phyloP scores from a whole-genome alignment of 2,329 filamentous ascomycete genomes.

The Neophaeococcomyces mojaviensis region DNA sequence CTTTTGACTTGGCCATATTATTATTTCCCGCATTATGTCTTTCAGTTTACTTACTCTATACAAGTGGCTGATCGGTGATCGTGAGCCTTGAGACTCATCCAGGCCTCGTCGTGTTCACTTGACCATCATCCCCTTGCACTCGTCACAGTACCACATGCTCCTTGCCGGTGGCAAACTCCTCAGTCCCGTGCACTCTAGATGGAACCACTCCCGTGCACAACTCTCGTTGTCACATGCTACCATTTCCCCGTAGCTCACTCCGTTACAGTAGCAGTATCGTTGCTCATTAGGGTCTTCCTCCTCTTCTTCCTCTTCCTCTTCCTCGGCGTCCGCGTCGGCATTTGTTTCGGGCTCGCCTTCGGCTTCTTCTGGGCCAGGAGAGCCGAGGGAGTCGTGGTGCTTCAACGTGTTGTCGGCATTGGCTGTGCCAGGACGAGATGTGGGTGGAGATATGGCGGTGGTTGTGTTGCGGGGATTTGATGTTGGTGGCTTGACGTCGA shows the following conservation, averaged over 20 bases:
- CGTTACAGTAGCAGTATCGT: constrained; percentile 71
- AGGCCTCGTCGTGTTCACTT: too few species aligned
- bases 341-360: constrained; percentile 32
- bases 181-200: constrained; percentile 71
- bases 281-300: constrained; percentile 63
- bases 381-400: constrained; percentile 15
- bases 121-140: constrained; percentile 60
- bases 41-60: too few species aligned
- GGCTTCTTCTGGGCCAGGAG: constrained; percentile 20
- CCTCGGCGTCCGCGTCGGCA: constrained; percentile 4
- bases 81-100: too few species aligned
- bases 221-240: constrained; percentile 69
- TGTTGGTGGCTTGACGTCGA: constrained; percentile 23
- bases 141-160: constrained; percentile 75
- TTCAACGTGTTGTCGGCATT: not conserved
- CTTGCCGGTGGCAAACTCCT: constrained; percentile 67
- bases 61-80: too few species aligned
- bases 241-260: constrained; percentile 77
- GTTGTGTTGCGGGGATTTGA: constrained; percentile 31
- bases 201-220: constrained; percentile 74
- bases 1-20: too few species aligned
- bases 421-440: not conserved
- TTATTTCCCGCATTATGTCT: too few species aligned
- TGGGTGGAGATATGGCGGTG: constrained; percentile 28
- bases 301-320: constrained; percentile 38